Conservation (phyloP, 2,329 filamentous ascomycete species). For the Ceratocystis colombiana region DNA sequence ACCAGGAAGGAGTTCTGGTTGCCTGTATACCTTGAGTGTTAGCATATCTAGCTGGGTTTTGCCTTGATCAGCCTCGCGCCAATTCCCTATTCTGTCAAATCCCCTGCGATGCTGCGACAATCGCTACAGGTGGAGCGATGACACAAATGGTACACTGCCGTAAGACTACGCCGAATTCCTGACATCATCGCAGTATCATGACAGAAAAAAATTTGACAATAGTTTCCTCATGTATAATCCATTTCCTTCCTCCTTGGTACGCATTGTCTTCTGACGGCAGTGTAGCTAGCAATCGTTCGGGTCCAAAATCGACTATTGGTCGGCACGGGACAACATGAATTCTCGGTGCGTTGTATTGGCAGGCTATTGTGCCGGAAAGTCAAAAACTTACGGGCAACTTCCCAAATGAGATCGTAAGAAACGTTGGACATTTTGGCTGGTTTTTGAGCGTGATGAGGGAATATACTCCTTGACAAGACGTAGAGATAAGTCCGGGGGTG, state of each 20-base stretch:
- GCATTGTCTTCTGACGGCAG: neutral
- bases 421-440: constrained; percentile 58
- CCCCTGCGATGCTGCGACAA: neutral
- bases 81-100: neutral
- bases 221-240: constrained; percentile 8
- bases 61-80: neutral
- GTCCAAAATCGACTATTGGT: neutral
- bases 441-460: constrained; percentile 25
- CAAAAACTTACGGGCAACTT: constrained; percentile 75
- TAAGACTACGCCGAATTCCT: neutral
- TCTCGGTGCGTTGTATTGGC: neutral
- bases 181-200: neutral
- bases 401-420: constrained; percentile 88
- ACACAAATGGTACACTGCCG: neutral
- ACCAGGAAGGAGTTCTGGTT: constrained; percentile 82
- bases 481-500: constrained; percentile 16
- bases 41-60: constrained; percentile 19
- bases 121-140: too few relatives aligned
- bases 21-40: constrained; percentile 43
- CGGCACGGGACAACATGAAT: neutral
- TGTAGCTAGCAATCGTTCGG: constrained; percentile 3
- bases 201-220: constrained; percentile 18
- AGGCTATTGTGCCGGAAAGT: neutral
- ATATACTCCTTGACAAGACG: constrained; percentile 24
- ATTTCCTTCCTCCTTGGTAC: neutral